phyloP scores from a whole-genome alignment of 805 yeast genomes.

The Yarrowia osloensis region DNA sequence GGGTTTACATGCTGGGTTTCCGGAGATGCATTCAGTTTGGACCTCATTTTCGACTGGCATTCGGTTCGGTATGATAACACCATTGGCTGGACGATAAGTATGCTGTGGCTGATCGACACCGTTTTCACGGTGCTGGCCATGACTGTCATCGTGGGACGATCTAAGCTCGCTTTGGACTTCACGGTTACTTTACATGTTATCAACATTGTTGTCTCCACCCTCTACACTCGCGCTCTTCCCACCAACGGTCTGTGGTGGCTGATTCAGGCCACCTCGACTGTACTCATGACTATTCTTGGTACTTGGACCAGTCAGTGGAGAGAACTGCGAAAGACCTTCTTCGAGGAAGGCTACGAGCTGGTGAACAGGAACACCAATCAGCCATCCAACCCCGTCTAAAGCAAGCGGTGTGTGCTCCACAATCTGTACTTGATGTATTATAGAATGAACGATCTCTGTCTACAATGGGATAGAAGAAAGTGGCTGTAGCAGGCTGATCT shows the following conservation, averaged over 20 bases:
- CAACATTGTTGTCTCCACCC: slow-evolving; percentile 68
- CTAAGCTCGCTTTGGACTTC: slow-evolving; percentile 94
- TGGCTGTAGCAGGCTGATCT: too few relatives aligned
- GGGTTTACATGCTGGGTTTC: slow-evolving; percentile 63
- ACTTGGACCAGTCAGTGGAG: slow-evolving; percentile 92
- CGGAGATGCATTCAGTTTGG: slow-evolving; percentile 67
- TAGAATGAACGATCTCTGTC: not conserved
- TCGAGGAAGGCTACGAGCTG: slow-evolving; percentile 51
- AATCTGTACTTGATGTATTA: not conserved
- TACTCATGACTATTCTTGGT: slow-evolving; percentile 73
- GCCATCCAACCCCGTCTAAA: not conserved
- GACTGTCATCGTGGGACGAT: slow-evolving; percentile 85
- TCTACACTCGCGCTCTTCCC: slow-evolving; percentile 69
- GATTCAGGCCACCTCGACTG: slow-evolving; percentile 67
- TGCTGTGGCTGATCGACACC: slow-evolving; percentile 81
- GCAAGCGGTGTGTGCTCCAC: not conserved
- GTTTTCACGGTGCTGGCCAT: slow-evolving; percentile 80
- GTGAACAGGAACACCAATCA: slow-evolving; percentile 19
- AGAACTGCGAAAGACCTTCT: slow-evolving; percentile 85
- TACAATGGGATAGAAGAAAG: too few relatives aligned
- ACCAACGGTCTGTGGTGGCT: slow-evolving; percentile 79
- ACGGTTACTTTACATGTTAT: slow-evolving; percentile 89
- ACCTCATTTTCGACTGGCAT: slow-evolving; percentile 82
- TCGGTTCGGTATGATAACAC: slow-evolving; percentile 71
- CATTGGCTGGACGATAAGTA: slow-evolving; percentile 71